Evolutionary conservation across 148 eudicot species (phyloP).

Genomic region (Fallopia convolvulus): DNA sequence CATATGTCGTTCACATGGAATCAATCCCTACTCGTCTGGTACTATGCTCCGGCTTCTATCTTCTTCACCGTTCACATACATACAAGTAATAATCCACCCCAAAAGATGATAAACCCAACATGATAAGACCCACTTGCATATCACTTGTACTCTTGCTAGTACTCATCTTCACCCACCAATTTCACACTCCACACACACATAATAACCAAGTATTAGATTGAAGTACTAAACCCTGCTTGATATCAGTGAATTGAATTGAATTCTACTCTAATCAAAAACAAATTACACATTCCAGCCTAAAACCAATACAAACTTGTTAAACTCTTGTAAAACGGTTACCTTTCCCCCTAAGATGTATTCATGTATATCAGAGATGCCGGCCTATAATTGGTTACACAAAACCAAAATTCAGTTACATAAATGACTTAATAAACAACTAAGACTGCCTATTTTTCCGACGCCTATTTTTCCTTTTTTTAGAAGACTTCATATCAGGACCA

Average conservation of each 20-base stretch:
- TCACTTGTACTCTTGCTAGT: background rate
- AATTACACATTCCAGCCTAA: background rate
- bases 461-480: background rate
- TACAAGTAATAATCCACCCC: background rate
- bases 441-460: background rate
- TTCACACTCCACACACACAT: background rate
- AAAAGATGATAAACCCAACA: background rate
- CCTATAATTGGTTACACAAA: background rate
- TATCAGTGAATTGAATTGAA: too few species aligned
- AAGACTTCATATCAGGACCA: background rate
- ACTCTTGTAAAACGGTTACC: background rate
- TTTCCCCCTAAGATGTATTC: background rate
- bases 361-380: background rate
- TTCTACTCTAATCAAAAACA: background rate
- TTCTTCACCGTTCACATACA: background rate
- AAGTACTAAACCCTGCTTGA: too few species aligned
- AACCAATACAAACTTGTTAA: background rate
- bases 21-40: background rate
- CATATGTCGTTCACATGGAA: background rate
- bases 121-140: background rate
- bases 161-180: too few species aligned
- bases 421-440: background rate
- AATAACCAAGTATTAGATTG: too few species aligned
- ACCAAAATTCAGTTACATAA: background rate
- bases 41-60: background rate